Percentiles rank a stretch among this genome's conserved stretches.
Evolutionary conservation across 345 rosid species (phyloP).

Genomic region (thale cress (Arabidopsis thaliana)): DNA sequence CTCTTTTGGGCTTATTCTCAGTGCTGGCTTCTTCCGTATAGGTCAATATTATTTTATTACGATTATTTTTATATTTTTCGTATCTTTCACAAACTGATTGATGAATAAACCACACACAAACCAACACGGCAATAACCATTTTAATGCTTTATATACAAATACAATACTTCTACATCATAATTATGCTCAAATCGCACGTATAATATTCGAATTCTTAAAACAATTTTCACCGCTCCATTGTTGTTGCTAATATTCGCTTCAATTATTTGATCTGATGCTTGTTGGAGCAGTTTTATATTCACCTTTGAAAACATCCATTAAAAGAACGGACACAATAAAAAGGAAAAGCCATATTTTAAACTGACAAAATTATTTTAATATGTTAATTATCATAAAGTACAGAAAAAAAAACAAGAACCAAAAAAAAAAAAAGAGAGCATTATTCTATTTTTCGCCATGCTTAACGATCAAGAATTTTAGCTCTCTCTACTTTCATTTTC

Average conservation of each 20-base stretch:
- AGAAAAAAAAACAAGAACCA: background rate
- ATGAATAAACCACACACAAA: slow-evolving; percentile 32
- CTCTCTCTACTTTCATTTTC: slow-evolving; percentile 30
- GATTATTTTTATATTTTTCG: slow-evolving; percentile 8
- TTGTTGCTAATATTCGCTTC: slow-evolving; percentile 35
- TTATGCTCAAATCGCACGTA: slow-evolving; percentile 15
- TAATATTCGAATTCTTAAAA: slow-evolving; percentile 10
- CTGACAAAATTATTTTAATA: slow-evolving; percentile 22
- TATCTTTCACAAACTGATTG: slow-evolving; percentile 35
- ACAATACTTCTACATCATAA: background rate
- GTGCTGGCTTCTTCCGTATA: slow-evolving; percentile 39
- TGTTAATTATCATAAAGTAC: slow-evolving; percentile 31
- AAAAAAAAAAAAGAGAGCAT: slow-evolving; percentile 6
- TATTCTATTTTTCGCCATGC: slow-evolving; percentile 32
- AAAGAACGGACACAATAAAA: slow-evolving; percentile 27
- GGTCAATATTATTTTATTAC: slow-evolving; percentile 27
- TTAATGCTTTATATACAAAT: background rate
- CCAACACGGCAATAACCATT: slow-evolving; percentile 35
- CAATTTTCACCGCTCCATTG: slow-evolving; percentile 8
- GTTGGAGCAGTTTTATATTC: slow-evolving; percentile 24
- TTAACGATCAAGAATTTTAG: slow-evolving; percentile 36
- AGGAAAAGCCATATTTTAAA: slow-evolving; percentile 6
- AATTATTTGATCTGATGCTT: slow-evolving; percentile 36
- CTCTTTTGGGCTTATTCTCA: slow-evolving; percentile 43
- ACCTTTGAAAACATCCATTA: slow-evolving; percentile 34